Base-by-base conservation (phyloP, 805 yeast species). In the Komagataella pseudopastoris region DNA sequence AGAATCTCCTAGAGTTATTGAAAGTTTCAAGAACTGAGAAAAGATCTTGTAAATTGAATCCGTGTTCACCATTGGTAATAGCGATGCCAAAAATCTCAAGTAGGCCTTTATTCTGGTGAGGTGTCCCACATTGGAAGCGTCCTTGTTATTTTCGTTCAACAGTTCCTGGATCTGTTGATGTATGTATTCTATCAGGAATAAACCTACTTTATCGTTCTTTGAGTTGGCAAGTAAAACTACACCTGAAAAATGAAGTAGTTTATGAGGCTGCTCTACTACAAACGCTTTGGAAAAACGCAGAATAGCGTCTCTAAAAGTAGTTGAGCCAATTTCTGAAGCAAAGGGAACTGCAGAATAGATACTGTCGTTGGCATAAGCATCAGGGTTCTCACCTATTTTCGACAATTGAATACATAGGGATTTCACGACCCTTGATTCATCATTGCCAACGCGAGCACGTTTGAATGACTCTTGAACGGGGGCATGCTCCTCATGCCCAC, bases 251-350 rank as follows among this genome's bases (percentile, higher is more conserved):
- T 82, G 76, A 12, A 83, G 79, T 53, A 84, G 77, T 63, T 90
- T 93, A 56, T 90, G 96, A 0, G 99, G 98, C 65, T 91, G 96
- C 65, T 93, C 98, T 24, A 77, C 67, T 8, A 84, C 72, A 47
- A 86, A 76, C 2, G 95, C 87, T 51, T 76, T 75, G 23, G 89
- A 61, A 2, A 87, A 85, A 49, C 75, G 72, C 53, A 87, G 66
- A 18, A 87, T 68, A 3, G 83, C 78, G 39, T 67, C 68, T 53
- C 87, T 72, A 55, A 83, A 77, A 50, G 72, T 72, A 53, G 77
- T 81, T 51, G 82, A 82, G 55, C 78, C 86, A 59, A 81, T 78
- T 58, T 81, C 86, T 43, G 77, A 78, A 45, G 77, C 78, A 46
- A 84, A 80, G 1, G 87, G 85, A 51, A 75, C 78, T 44, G 84